Evolutionary conservation across 768 basidiomycete genomes (phyloP).

Genomic region (Hortiboletus flavorubellus): DNA sequence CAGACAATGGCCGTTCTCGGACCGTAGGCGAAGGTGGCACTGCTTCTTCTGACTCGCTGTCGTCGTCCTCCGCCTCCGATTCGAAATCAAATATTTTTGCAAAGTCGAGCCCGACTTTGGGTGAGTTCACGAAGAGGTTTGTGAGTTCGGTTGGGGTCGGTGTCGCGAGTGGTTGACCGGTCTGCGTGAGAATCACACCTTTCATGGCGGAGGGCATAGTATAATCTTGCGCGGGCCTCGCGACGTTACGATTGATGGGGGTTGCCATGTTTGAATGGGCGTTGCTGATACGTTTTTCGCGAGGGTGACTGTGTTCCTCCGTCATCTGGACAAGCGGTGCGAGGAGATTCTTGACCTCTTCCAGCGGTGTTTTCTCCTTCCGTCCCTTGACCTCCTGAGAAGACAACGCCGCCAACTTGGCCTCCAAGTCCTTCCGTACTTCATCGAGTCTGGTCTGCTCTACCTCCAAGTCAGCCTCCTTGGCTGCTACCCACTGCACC

Average conservation of each 20-base stretch:
- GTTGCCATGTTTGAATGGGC: constrained; percentile 40
- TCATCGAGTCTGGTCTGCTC: constrained; percentile 51
- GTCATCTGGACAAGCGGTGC: constrained; percentile 44
- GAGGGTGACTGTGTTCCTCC: constrained; percentile 26
- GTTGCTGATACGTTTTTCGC: constrained; percentile 15
- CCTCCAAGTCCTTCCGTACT: constrained; percentile 49
- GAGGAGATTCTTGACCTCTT: constrained; percentile 73
- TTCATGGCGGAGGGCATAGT: constrained; percentile 63
- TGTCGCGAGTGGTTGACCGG: constrained; percentile 71
- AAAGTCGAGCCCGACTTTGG: constrained; percentile 71
- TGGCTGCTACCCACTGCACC: constrained; percentile 46
- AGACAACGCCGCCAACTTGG: constrained; percentile 42
- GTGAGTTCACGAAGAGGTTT: constrained; percentile 64
- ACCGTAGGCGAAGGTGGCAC: constrained; percentile 48
- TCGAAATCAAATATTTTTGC: constrained; percentile 74
- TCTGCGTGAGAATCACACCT: constrained; percentile 75
- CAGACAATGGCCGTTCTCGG: constrained; percentile 38
- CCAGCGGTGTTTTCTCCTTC: constrained; percentile 58
- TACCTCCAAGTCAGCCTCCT: constrained; percentile 50
- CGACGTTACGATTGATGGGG: constrained; percentile 42
- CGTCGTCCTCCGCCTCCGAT: constrained; percentile 28
- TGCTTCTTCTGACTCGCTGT: constrained; percentile 27
- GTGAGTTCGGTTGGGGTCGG: constrained; percentile 65
- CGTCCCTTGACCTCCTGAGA: constrained; percentile 38
- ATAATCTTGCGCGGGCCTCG: constrained; percentile 26